Conservation (phyloP, 176 grass and related monocot species). For the Zea mays region DNA sequence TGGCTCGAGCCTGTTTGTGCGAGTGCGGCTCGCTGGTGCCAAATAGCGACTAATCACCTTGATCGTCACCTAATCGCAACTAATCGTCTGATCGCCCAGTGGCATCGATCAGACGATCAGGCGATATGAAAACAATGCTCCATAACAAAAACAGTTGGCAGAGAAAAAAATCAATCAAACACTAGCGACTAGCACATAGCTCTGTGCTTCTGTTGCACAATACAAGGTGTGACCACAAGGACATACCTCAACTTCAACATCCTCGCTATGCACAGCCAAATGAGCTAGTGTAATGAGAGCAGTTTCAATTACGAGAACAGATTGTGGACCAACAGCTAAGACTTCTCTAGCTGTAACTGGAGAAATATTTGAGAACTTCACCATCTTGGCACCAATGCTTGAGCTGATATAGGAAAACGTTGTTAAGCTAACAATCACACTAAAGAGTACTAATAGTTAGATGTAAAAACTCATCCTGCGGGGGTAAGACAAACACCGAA, state of each 20-base stretch:
- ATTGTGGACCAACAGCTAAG: constrained; percentile 57
- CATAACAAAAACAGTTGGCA: neutral
- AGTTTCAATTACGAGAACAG: constrained; percentile 63
- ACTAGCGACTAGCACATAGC: neutral
- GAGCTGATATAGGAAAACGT: constrained; percentile 51
- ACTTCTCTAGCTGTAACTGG: constrained; percentile 69
- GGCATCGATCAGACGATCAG: no score
- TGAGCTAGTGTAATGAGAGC: constrained; percentile 77
- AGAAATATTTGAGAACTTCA: constrained; percentile 56
- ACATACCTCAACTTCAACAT: constrained; percentile 85
- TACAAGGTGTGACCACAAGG: constrained; percentile 8
- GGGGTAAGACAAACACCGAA: no score
- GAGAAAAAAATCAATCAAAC: constrained; percentile 17
- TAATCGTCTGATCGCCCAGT: no score
- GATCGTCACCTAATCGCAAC: no score
- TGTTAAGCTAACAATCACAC: constrained; percentile 5
- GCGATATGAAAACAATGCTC: no score
- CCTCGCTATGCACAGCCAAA: constrained; percentile 75
- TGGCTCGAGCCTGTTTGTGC: no score
- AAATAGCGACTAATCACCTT: no score
- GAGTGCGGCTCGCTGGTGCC: no score
- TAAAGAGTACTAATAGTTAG: constrained; percentile 2
- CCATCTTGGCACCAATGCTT: constrained; percentile 78
- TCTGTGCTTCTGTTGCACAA: constrained; percentile 26
- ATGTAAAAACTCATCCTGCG: no score